Conservation (phyloP, 2,329 filamentous ascomycete genomes). For the Sclerotinia glacialis region DNA sequence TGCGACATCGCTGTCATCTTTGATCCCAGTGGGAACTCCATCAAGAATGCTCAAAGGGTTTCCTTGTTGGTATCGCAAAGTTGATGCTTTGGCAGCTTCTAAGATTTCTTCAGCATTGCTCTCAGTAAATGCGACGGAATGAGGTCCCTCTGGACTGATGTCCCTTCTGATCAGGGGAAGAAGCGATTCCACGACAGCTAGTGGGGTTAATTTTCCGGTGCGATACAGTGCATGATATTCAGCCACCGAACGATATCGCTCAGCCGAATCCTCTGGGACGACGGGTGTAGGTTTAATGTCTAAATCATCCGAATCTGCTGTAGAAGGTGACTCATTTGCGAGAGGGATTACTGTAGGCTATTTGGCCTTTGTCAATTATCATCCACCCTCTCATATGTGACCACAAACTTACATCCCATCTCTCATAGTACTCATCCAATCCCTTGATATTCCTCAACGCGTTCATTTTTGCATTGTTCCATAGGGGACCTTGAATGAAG, state of each 20-base stretch:
- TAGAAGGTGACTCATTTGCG: slow-evolving; percentile 30
- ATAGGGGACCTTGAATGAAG: slow-evolving; percentile 63
- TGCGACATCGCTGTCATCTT: slow-evolving; percentile 76
- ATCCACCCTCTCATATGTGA: neutral
- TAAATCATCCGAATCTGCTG: slow-evolving; percentile 38
- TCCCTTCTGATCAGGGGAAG: slow-evolving; percentile 68
- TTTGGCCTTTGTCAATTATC: slow-evolving; percentile 1
- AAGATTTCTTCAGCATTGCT: slow-evolving; percentile 61
- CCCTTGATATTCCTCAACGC: slow-evolving; percentile 47
- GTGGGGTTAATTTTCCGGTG: slow-evolving; percentile 66
- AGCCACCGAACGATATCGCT: slow-evolving; percentile 64
- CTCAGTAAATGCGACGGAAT: slow-evolving; percentile 72
- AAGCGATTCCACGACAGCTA: slow-evolving; percentile 67
- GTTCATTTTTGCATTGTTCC: slow-evolving; percentile 63
- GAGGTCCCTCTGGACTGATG: slow-evolving; percentile 51
- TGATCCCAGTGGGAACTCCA: slow-evolving; percentile 78
- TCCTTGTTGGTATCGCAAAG: slow-evolving; percentile 66
- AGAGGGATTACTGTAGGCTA: slow-evolving; percentile 59
- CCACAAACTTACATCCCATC: slow-evolving; percentile 47
- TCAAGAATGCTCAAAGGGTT: slow-evolving; percentile 68
- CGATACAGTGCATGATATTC: slow-evolving; percentile 78
- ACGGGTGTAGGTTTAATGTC: slow-evolving; percentile 44
- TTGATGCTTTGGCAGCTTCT: slow-evolving; percentile 69
- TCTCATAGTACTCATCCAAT: slow-evolving; percentile 46
- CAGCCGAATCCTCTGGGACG: slow-evolving; percentile 44